Evolutionary conservation across 2,329 filamentous ascomycete species (phyloP).

Genomic region (Fusarium sp.): DNA sequence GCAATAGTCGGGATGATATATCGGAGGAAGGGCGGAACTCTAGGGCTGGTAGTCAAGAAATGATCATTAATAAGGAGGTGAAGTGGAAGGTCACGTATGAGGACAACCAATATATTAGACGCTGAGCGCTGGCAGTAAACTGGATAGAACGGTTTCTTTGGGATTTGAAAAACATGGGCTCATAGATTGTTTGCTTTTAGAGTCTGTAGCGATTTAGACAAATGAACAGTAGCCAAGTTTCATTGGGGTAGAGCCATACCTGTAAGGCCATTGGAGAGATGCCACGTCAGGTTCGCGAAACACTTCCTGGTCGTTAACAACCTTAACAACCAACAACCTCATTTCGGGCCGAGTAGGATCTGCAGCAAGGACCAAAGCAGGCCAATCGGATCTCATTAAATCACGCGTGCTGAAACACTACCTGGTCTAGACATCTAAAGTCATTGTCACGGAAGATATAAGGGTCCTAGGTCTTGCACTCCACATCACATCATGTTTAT

Average conservation of each 20-base stretch:
- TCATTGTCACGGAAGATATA: too few relatives aligned
- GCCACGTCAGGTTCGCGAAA: too few relatives aligned
- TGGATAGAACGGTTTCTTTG: neutral
- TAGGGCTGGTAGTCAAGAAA: conserved; percentile 30
- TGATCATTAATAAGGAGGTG: conserved; percentile 39
- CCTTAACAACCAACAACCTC: neutral
- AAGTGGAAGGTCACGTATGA: conserved; percentile 31
- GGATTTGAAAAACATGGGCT: neutral
- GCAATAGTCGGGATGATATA: conserved; percentile 8
- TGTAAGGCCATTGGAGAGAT: neutral
- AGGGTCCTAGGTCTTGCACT: too few relatives aligned
- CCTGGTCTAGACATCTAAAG: too few relatives aligned
- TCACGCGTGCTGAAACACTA: too few relatives aligned
- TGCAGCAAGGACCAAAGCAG: too few relatives aligned
- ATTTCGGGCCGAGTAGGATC: neutral
- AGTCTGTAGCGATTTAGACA: neutral
- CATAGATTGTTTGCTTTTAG: neutral
- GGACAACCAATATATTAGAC: neutral
- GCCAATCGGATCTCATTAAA: too few relatives aligned
- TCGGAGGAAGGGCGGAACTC: conserved; percentile 25
- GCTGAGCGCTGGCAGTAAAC: neutral
- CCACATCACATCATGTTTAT: too few relatives aligned
- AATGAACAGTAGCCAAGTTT: neutral
- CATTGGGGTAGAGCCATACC: neutral
- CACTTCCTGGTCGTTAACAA: too few relatives aligned